A percentile compares a stretch with the other conserved stretches of the same genome.
Evolutionary conservation across 2,329 filamentous ascomycete genomes (phyloP).

Genomic region (Phialocephala subalpina): DNA sequence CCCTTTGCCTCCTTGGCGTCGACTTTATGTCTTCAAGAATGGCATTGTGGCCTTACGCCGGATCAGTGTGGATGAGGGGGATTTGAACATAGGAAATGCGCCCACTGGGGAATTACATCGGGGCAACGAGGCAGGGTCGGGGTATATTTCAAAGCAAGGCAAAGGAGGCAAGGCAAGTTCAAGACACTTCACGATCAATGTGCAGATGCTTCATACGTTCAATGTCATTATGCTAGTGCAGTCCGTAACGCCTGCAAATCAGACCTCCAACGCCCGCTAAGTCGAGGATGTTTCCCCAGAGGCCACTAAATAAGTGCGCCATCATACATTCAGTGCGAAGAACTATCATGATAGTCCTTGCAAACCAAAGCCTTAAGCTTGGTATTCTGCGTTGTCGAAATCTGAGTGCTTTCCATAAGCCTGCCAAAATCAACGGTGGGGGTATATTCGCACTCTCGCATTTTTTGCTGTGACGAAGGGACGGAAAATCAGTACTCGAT

Average conservation of each 20-base stretch:
- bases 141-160: no score
- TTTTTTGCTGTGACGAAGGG: not conserved
- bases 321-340: constrained; percentile 22
- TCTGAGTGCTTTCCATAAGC: constrained; percentile 18
- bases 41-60: not conserved
- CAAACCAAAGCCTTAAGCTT: constrained; percentile 19
- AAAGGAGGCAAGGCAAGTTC: not conserved
- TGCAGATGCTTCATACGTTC: not conserved
- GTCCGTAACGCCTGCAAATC: not conserved
- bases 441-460: constrained; percentile 12
- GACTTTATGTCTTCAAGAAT: no score
- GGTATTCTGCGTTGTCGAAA: constrained; percentile 1
- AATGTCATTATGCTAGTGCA: constrained; percentile 17
- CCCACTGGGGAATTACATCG: not conserved
- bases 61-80: not conserved
- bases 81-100: not conserved
- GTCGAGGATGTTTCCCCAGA: constrained; percentile 5
- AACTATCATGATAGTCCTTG: constrained; percentile 8
- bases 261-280: constrained; percentile 25
- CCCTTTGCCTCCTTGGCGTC: not conserved
- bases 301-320: constrained; percentile 22
- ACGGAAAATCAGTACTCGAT: not conserved
- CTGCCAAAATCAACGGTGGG: constrained; percentile 10
- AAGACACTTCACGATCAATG: not conserved
- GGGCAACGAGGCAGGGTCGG: no score